These are phyloP conservation scores for Agastache rugosa DNA, from an alignment of 257 asterid species.

Conservation along the genomic window DNA sequence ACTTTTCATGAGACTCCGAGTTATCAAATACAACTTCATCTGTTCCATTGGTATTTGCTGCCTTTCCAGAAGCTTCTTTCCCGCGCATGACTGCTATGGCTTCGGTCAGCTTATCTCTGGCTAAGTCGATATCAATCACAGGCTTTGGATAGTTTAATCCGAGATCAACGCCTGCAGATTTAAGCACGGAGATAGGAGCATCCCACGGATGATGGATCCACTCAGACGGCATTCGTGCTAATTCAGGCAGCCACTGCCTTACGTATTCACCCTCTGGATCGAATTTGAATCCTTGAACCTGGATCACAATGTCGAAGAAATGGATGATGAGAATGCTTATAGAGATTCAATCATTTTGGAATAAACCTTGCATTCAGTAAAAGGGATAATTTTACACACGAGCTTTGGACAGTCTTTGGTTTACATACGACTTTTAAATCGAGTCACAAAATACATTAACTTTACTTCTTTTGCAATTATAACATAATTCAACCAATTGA, in stretches of 20 bases:
- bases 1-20: constrained; percentile 41
- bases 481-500: too few relatives aligned
- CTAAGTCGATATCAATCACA: constrained; percentile 68
- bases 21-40: constrained; percentile 79
- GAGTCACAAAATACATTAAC: too few relatives aligned
- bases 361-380: too few relatives aligned
- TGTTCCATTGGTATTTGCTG: constrained; percentile 38
- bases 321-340: not conserved
- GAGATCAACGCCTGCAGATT: constrained; percentile 81
- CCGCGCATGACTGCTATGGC: constrained; percentile 69
- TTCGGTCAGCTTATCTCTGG: constrained; percentile 69
- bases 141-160: constrained; percentile 90
- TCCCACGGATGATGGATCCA: constrained; percentile 99
- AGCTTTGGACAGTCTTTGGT: too few relatives aligned
- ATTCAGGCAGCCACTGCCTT: constrained; percentile 90
- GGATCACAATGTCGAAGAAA: constrained; percentile 35
- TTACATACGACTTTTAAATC: too few relatives aligned
- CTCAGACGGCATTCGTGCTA: constrained; percentile 84
- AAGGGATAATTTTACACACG: too few relatives aligned
- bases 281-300: constrained; percentile 90
- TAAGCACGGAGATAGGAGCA: constrained; percentile 73
- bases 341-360: not conserved
- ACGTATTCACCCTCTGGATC: constrained; percentile 87
- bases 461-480: too few relatives aligned
- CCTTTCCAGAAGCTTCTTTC: constrained; percentile 57